Percentiles rank a stretch among this genome's conserved stretches.
Evolutionary conservation across 768 basidiomycete genomes (phyloP).

Genomic region (Tylopilus cervinicoccineus): DNA sequence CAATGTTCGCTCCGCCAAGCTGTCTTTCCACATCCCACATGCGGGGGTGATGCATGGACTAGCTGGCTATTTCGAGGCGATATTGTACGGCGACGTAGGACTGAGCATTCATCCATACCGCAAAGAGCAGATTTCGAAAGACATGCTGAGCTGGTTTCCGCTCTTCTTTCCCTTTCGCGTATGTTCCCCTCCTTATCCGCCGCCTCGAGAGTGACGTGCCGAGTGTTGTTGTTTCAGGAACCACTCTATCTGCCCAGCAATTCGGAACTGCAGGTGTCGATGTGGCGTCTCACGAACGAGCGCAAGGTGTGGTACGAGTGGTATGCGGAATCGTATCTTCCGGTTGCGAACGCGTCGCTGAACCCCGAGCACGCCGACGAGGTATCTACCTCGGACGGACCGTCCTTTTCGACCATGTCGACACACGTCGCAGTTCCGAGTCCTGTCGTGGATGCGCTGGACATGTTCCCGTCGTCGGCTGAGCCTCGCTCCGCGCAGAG

Average conservation of each 20-base stretch:
- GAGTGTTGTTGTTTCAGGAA: slow-evolving; percentile 48
- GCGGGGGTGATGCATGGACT: slow-evolving; percentile 92
- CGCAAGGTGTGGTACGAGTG: slow-evolving; percentile 98
- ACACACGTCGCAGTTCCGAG: slow-evolving; percentile 44
- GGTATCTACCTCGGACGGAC: slow-evolving; percentile 12
- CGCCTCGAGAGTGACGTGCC: background rate
- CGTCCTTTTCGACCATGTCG: slow-evolving; percentile 27
- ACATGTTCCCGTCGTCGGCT: slow-evolving; percentile 31
- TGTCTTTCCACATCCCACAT: slow-evolving; percentile 91
- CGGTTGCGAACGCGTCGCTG: slow-evolving; percentile 41
- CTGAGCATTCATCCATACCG: slow-evolving; percentile 92
- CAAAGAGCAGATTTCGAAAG: slow-evolving; percentile 81
- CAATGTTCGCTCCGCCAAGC: slow-evolving; percentile 82
- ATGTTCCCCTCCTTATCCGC: slow-evolving; percentile 21
- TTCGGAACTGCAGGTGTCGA: slow-evolving; percentile 86
- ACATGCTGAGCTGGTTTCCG: slow-evolving; percentile 99
- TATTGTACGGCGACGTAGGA: slow-evolving; percentile 85
- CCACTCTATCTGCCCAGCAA: slow-evolving; percentile 91
- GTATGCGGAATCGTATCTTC: slow-evolving; percentile 91
- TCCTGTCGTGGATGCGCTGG: slow-evolving; percentile 68
- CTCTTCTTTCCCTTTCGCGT: slow-evolving; percentile 94
- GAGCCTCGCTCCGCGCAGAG: slow-evolving; percentile 12
- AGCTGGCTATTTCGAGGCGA: slow-evolving; percentile 96
- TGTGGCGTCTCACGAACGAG: slow-evolving; percentile 91
- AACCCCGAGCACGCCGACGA: slow-evolving; percentile 18